Base-by-base conservation (phyloP, 306 rosid genomes). In the Castanopsis chinensis region DNA sequence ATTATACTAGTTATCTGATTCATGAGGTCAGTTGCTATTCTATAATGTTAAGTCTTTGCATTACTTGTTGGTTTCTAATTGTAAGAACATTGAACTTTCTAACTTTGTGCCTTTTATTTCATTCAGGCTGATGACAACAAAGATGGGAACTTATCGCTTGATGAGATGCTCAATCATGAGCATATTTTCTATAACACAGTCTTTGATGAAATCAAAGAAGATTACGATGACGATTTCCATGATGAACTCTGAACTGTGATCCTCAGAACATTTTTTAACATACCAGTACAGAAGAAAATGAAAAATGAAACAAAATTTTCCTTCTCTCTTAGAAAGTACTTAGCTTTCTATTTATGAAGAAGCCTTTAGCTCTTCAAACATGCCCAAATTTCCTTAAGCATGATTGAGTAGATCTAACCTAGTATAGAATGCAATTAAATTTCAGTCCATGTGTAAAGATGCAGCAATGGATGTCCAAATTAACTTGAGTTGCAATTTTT, bases 141-240 rank as follows among this genome's bases (percentile, higher is more conserved):
- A 49, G 97, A 94, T 37, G 79, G 76, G 56, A 79, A 78, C 10
- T 82, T 94, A 80, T 74, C 94, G 76, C 80, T 89, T 0, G 51
- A 87, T 1, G 97, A 94, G 83, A 92, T 94, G 94, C 74, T 94
- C 20, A 74, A 81, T 55, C 92, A 92, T 57, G 94, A 94, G 69
- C 23, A 41, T 55, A 19, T 76, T 32, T 94, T 94, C 83, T 85
- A 88, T 51, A 79, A 43, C 80, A 76, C 89, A 3, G 77, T 83
- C 52, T 83, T 63, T 71, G 77, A 79, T 5, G 71, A 76, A 25
- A 55, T 6, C 17, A 35, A 37, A 21, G 87, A 76, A 0, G 69
- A 81, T 13, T 10, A 18, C 27, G 80, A 83, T 0, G 84, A 78
- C 0, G 87, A 83, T 76, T 65, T 10, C 28, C 87, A 78, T 28